A percentile compares a stretch with the other conserved stretches of the same genome.
These are phyloP conservation scores for Wickerhamiella bombiphila DNA, from an alignment of 805 yeast genomes.

Conservation along the genomic window DNA sequence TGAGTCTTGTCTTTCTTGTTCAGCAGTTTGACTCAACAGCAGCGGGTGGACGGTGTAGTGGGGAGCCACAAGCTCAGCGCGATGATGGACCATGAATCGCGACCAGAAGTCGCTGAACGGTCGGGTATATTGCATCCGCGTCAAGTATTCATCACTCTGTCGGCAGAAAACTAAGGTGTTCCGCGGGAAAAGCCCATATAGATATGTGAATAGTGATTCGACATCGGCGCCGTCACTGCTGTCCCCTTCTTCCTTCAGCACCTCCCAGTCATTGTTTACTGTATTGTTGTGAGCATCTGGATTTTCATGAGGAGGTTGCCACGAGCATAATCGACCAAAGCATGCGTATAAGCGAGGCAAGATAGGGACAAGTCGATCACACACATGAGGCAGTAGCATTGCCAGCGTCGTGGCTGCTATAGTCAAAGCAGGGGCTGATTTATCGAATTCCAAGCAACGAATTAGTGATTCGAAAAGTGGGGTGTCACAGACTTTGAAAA, in stretches of 20 bases:
- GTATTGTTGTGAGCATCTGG: constrained; percentile 1
- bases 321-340: constrained; percentile 31
- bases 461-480: constrained; percentile 17
- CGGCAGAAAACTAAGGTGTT: constrained; percentile 32
- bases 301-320: constrained; percentile 18
- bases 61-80: constrained; percentile 22
- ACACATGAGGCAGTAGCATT: constrained; percentile 34
- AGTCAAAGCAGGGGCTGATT: constrained; percentile 27
- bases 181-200: constrained; percentile 46
- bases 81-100: constrained; percentile 23
- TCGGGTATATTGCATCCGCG: constrained; percentile 12
- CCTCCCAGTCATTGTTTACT: neutral
- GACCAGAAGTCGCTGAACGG: constrained; percentile 23
- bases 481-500: constrained; percentile 14
- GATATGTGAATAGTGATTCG: constrained; percentile 30
- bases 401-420: constrained; percentile 27
- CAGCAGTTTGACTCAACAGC: constrained; percentile 25
- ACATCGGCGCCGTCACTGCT: constrained; percentile 12
- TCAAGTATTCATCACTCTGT: constrained; percentile 28
- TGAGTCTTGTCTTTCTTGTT: constrained; percentile 22
- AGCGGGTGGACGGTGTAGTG: constrained; percentile 37
- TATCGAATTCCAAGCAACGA: constrained; percentile 26
- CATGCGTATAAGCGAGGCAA: constrained; percentile 32
- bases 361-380: constrained; percentile 22
- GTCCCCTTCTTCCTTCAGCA: constrained; percentile 5